Conservation (phyloP, 371 early-diverging fungal genomes). For the Actinomortierella wolfii region DNA sequence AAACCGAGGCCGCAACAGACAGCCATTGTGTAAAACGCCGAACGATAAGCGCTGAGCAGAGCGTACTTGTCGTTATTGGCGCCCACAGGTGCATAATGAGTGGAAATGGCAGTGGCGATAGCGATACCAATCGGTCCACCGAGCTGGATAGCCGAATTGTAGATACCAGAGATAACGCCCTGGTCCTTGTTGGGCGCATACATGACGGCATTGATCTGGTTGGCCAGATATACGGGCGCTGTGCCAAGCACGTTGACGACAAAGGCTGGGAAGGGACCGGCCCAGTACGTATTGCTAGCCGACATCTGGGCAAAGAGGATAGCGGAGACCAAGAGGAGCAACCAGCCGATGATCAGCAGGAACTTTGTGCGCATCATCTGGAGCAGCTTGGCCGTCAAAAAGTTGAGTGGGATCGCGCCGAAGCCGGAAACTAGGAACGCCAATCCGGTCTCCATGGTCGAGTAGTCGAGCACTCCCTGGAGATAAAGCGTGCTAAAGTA, state of each 20-base stretch:
- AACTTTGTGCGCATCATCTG: no score
- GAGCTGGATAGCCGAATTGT: conserved; percentile 24
- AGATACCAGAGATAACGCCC: conserved; percentile 9
- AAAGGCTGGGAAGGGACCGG: neutral
- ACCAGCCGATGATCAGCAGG: conserved; percentile 1
- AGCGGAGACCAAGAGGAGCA: neutral
- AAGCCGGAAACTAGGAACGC: neutral
- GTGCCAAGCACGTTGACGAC: neutral
- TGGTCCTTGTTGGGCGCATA: conserved; percentile 3
- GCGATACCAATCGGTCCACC: conserved; percentile 31
- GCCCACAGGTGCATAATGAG: neutral
- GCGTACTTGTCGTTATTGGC: neutral
- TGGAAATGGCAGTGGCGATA: conserved; percentile 15
- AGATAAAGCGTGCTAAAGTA: conserved; percentile 16
- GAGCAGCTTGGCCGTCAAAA: neutral
- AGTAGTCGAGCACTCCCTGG: neutral
- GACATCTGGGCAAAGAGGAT: neutral
- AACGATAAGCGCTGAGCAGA: conserved; percentile 24
- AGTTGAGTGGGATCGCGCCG: neutral
- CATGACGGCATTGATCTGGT: conserved; percentile 1
- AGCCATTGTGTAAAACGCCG: conserved; percentile 18
- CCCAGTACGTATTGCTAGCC: neutral
- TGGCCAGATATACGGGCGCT: neutral
- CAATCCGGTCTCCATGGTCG: neutral
- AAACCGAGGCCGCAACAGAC: conserved; percentile 13